Evolutionary conservation across 23 red algal genomes (phyloP).

Genomic region (Gracilaria gracilis): DNA sequence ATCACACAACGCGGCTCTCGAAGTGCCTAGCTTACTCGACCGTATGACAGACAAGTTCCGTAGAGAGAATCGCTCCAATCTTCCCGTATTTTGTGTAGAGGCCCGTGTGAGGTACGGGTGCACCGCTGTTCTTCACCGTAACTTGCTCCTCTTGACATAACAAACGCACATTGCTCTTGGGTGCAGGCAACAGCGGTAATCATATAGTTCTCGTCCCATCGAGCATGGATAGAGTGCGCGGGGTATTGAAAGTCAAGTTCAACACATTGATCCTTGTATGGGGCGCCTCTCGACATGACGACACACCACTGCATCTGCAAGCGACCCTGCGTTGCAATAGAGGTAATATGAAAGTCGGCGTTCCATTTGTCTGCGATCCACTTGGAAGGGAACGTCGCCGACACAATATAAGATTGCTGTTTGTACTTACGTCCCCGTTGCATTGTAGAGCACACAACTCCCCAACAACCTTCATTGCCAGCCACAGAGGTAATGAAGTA

Average conservation of each 20-base stretch:
- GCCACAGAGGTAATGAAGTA: slow-evolving; percentile 97
- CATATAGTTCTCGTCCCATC: slow-evolving; percentile 99
- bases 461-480: slow-evolving; percentile 95
- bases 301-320: slow-evolving; percentile 97
- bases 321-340: slow-evolving; percentile 90
- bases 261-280: slow-evolving; percentile 96
- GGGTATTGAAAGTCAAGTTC: slow-evolving; percentile 99
- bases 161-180: slow-evolving; percentile 92
- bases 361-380: slow-evolving; percentile 98
- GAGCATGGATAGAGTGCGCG: slow-evolving; percentile 89
- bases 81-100: slow-evolving; percentile 97
- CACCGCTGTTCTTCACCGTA: slow-evolving; percentile 97
- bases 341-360: slow-evolving; percentile 94
- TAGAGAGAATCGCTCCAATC: slow-evolving; percentile 97
- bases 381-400: slow-evolving; percentile 98
- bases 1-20: not conserved
- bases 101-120: slow-evolving; percentile 96
- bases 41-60: slow-evolving; percentile 86
- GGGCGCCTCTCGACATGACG: slow-evolving; percentile 92
- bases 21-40: slow-evolving; percentile 78
- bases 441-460: slow-evolving; percentile 98
- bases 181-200: slow-evolving; percentile 94
- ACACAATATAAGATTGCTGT: slow-evolving; percentile 99
- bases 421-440: slow-evolving; percentile 88
- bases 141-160: slow-evolving; percentile 87